Conservation (phyloP, 2,329 filamentous ascomycete species). For the Stemphylium vesicarium region DNA sequence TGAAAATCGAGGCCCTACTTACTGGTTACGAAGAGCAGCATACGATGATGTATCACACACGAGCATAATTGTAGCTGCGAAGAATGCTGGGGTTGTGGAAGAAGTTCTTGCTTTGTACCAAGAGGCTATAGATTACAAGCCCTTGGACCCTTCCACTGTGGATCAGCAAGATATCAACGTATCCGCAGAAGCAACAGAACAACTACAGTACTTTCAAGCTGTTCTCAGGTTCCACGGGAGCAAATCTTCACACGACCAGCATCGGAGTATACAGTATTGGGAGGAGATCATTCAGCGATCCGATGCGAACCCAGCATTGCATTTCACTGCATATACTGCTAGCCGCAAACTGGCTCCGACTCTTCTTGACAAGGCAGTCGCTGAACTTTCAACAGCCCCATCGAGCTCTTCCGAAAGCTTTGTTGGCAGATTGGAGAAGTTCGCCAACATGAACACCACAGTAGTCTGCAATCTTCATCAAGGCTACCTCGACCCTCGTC, state of each 20-base stretch:
- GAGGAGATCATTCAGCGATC: neutral
- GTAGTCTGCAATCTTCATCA: neutral
- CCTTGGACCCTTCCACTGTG: neutral
- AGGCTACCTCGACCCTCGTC: neutral
- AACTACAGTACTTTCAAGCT: neutral
- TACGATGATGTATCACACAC: neutral
- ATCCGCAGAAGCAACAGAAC: neutral
- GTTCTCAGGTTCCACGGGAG: neutral
- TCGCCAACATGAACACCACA: neutral
- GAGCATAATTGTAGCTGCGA: neutral
- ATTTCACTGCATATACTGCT: neutral
- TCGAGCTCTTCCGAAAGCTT: neutral
- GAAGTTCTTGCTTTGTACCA: neutral
- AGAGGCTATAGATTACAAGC: neutral
- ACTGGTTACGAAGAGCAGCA: neutral
- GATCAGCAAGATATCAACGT: neutral
- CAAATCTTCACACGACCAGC: neutral
- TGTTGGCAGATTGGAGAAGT: neutral
- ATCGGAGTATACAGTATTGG: neutral
- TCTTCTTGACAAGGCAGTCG: slow-evolving; percentile 1
- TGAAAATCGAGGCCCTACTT: neutral
- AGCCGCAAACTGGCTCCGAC: neutral
- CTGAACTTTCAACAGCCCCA: neutral
- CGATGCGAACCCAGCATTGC: neutral
- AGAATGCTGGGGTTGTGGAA: neutral